phyloP scores from a whole-genome alignment of 352 stramenopile genomes.

The Phytophthora brassicae region DNA sequence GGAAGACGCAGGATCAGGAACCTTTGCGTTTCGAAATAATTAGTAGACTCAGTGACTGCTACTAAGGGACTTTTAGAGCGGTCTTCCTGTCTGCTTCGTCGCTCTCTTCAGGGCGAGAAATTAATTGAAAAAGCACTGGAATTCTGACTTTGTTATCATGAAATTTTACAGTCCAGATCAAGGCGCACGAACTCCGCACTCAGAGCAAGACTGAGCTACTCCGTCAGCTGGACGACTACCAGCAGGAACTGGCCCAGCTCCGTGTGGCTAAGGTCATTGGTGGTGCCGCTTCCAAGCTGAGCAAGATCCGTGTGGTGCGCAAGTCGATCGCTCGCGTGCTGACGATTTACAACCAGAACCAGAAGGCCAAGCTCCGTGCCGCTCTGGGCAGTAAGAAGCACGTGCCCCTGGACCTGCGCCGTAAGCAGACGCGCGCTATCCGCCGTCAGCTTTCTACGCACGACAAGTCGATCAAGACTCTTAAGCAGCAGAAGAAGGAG shows the following conservation, averaged over 20 bases:
- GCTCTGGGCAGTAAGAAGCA: slow-evolving; percentile 96
- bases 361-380: slow-evolving; percentile 97
- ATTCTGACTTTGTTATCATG: too few relatives aligned
- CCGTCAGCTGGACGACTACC: slow-evolving; percentile 97
- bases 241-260: slow-evolving; percentile 97
- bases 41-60: too few relatives aligned
- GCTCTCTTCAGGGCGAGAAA: too few relatives aligned
- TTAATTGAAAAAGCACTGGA: too few relatives aligned
- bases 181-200: slow-evolving; percentile 97
- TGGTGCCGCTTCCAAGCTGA: slow-evolving; percentile 98
- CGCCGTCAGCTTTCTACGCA: slow-evolving; percentile 95
- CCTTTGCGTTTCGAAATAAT: too few relatives aligned
- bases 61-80: too few relatives aligned
- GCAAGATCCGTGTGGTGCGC: slow-evolving; percentile 99
- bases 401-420: slow-evolving; percentile 96
- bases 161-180: slow-evolving; percentile 92
- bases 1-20: not conserved
- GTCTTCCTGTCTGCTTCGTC: not conserved
- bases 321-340: slow-evolving; percentile 99
- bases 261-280: slow-evolving; percentile 99
- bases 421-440: slow-evolving; percentile 99
- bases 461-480: slow-evolving; percentile 93
- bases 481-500: slow-evolving; percentile 96
- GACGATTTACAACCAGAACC: slow-evolving; percentile 99
- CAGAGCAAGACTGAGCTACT: slow-evolving; percentile 98